Evolutionary conservation across 2,329 filamentous ascomycete genomes (phyloP).

Genomic region (Arthroderma sp.): DNA sequence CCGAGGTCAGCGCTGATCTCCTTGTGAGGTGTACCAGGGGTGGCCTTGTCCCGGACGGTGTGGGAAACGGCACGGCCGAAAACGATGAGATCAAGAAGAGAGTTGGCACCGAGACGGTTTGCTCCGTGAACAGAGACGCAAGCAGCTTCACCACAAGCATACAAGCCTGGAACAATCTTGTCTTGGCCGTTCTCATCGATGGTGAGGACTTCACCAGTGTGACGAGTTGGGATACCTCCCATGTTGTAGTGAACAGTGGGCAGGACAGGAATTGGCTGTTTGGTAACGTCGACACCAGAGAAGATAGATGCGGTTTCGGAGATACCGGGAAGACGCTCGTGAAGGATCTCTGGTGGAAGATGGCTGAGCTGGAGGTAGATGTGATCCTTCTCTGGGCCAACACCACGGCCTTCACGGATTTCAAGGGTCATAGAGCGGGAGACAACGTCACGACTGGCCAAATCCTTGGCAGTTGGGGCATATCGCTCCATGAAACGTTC

Average conservation of each 20-base stretch:
- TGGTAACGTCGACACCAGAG: constrained; percentile 88
- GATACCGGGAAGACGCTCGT: constrained; percentile 94
- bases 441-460: constrained; percentile 90
- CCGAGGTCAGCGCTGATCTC: constrained; percentile 74
- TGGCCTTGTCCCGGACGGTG: constrained; percentile 90
- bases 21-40: constrained; percentile 66
- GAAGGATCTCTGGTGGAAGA: constrained; percentile 78
- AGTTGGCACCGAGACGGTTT: constrained; percentile 96
- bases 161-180: constrained; percentile 86
- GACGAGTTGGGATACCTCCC: constrained; percentile 96
- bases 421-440: constrained; percentile 97
- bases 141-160: constrained; percentile 91
- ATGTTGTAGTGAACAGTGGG: constrained; percentile 99
- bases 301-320: constrained; percentile 98
- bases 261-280: constrained; percentile 91
- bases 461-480: constrained; percentile 92
- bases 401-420: constrained; percentile 93
- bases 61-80: constrained; percentile 96
- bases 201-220: constrained; percentile 90
- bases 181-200: constrained; percentile 77
- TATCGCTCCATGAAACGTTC: constrained; percentile 99
- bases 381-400: constrained; percentile 94
- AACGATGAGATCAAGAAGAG: constrained; percentile 89
- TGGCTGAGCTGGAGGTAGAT: constrained; percentile 97
- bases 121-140: constrained; percentile 97